phyloP scores from a whole-genome alignment of 192 early-diverging fungal species.

The Linnemannia schmuckeri region DNA sequence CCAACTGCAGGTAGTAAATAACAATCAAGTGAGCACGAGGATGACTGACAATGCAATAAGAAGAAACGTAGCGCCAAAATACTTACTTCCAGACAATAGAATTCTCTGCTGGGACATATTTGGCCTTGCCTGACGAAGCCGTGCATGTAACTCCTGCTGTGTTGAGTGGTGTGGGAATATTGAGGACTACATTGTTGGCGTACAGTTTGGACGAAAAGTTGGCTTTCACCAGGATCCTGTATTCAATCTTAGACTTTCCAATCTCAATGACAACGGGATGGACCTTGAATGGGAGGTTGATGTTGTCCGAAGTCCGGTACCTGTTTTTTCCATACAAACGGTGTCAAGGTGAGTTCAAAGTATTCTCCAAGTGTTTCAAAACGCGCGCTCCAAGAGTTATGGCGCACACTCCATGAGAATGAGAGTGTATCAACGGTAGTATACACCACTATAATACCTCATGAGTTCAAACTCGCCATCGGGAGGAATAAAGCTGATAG shows the following conservation, averaged over 20 bases:
- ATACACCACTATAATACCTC: slow-evolving; percentile 63
- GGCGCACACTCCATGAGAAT: not conserved
- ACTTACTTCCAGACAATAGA: slow-evolving; percentile 94
- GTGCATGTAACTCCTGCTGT: slow-evolving; percentile 86
- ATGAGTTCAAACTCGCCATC: slow-evolving; percentile 98
- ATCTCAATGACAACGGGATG: slow-evolving; percentile 93
- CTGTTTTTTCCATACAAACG: slow-evolving; percentile 38
- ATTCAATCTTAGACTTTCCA: slow-evolving; percentile 86
- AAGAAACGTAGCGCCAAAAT: not conserved
- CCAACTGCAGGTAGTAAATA: not conserved
- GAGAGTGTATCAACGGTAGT: not conserved
- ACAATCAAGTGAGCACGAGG: not conserved
- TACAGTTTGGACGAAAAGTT: slow-evolving; percentile 90
- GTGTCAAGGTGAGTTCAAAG: not conserved
- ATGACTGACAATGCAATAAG: not conserved
- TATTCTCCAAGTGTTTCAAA: not conserved
- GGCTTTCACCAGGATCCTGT: slow-evolving; percentile 89
- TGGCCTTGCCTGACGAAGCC: slow-evolving; percentile 89
- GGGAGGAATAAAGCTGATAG: slow-evolving; percentile 98
- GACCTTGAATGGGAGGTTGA: slow-evolving; percentile 96
- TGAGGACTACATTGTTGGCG: slow-evolving; percentile 91
- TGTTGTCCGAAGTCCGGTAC: slow-evolving; percentile 95
- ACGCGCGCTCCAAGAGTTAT: not conserved
- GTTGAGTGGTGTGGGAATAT: slow-evolving; percentile 92
- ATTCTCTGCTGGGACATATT: slow-evolving; percentile 96